A percentile compares a stretch with the other conserved stretches of the same genome.
Conservation (phyloP, 805 yeast genomes). For the Wickerhamomyces ciferrii region DNA sequence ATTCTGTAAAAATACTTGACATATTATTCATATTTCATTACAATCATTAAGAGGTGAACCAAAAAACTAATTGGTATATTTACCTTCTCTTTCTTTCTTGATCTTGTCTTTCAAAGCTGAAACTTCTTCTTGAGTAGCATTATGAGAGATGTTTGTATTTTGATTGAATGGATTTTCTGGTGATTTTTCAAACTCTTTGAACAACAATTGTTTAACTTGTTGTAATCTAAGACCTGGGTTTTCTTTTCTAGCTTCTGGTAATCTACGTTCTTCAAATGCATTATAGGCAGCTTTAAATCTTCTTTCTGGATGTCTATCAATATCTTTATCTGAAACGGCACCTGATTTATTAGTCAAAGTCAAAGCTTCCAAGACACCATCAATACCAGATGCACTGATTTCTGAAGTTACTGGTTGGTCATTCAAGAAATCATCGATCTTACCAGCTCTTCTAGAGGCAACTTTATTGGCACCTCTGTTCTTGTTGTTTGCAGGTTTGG, state of each 20-base stretch:
- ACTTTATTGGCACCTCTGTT: slow-evolving; percentile 66
- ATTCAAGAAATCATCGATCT: slow-evolving; percentile 63
- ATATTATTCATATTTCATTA: not conserved
- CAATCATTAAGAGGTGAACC: not conserved
- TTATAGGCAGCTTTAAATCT: slow-evolving; percentile 77
- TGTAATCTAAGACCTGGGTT: slow-evolving; percentile 76
- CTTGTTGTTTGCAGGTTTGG: slow-evolving; percentile 50
- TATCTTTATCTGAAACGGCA: slow-evolving; percentile 53
- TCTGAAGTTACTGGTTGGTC: slow-evolving; percentile 43
- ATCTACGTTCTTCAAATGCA: slow-evolving; percentile 64
- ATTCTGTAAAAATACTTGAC: not conserved
- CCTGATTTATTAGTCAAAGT: slow-evolving; percentile 54
- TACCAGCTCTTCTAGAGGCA: slow-evolving; percentile 54
- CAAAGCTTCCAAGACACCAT: slow-evolving; percentile 74
- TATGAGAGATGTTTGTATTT: slow-evolving; percentile 50
- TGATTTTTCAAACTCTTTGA: slow-evolving; percentile 77
- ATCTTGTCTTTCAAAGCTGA: slow-evolving; percentile 40
- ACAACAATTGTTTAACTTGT: slow-evolving; percentile 68
- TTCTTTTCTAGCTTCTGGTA: slow-evolving; percentile 71
- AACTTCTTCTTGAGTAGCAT: slow-evolving; percentile 55
- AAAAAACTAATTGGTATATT: slow-evolving; percentile 4
- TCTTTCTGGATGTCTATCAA: slow-evolving; percentile 87
- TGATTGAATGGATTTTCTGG: slow-evolving; percentile 85
- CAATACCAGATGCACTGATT: slow-evolving; percentile 70
- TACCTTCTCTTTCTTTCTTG: slow-evolving; percentile 40